Base-by-base conservation (phyloP, 2,329 filamentous ascomycete species). In the Arthrobotrys musiformis region DNA sequence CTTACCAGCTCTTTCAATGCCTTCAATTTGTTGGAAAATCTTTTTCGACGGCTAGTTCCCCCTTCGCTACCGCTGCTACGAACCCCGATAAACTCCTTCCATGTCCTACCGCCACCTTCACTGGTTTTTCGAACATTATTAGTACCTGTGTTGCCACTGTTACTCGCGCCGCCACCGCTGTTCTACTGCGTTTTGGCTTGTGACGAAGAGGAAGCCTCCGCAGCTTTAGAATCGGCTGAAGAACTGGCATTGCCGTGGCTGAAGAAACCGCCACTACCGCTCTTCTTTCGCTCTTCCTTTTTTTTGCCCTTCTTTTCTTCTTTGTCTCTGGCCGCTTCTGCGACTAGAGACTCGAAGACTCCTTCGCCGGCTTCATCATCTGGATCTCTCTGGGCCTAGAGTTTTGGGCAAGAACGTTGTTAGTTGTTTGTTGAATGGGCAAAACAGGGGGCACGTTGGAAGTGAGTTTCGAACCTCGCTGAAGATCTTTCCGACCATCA, bases 341-440 rank as follows among this genome's bases (percentile, higher is more conserved):
- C 94, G 84, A 99, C 97, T 69, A 99, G 90, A 84, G 98, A 93
- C 84, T 99, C 95, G 81, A 99, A 99, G 15, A 94, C 94, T 89
- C 99, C 96, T 85, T 97, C 98, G 82, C 98, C 95, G 79, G 95
- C 94, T 84, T 99, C 95, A 86, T 99, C 95, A 79, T 99, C 95
- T 46, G 94, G 91, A 67, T 94, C 91, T 79, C 95, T 90, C 83
- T 92, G 88, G 44, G 94, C 93, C 94, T 97, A 80, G 56, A 44
- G 6, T 54, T 22, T 15, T 4, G 30, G 67, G 28, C 61, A 79
- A 62, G 44, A 62, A 54, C 4, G 42, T 62, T 22, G 44, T 63
- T 40, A 58, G 33, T 28, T 5, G 3, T 28, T 24, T 9, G 19
- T 37, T 4, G 11, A 4, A 22, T 50, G 15, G 2, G n/a, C 2